Evolutionary conservation across 495 filamentous ascomycete genomes (phyloP), one percentile per base, ranked within the genome.

Genomic region (Tuber microsphaerosporum): DNA sequence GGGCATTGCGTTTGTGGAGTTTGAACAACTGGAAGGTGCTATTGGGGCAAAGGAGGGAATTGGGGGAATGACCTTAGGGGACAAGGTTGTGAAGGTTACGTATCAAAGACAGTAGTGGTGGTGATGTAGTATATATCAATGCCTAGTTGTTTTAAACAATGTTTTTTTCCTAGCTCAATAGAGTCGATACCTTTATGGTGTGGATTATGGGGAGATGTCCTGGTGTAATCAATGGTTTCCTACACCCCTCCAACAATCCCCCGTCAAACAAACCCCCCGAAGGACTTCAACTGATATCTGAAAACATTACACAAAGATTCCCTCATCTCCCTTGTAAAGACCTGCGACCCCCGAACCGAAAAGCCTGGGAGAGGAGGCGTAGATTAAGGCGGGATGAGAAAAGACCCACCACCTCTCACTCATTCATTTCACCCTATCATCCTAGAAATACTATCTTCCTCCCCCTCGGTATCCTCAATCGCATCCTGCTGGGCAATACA

Each of bases 1-100:
- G 83, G 93, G 92, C 16, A 94, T 99, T 85, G 94, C 93, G 2
- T 98, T 98, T 83, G 93, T 97, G 77, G 96, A 99, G 84, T 99
- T 97, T 85, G 93, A 97, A 83, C 89, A 87, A 76, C 92, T 97
- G 86, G 86, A 90, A 20, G 93, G 93, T 16, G 94, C 96, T 68
- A 97, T 97, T 78, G 91, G 89, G 72, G 95, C 95, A 45, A 99
- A 98, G 88, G 94, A 98, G 88, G 91, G 92, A 77, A 95, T 92
- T 42, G 92, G 92, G 17, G 92, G 93, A n/a, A 93, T 97, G 92
- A 83, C 89, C 19, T 86, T 98, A 78, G 94, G 92, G 71, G 89
- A 91, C 68, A 77, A 88, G 83, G 82, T 85, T 22, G 88, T 90
- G 81, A 93, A 93, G 84, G 92, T 94, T 74, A 97, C 94, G 26